Evolutionary conservation across 106 monocot genomes (phyloP).

Genomic region (Dioscorea zingiberensis): DNA sequence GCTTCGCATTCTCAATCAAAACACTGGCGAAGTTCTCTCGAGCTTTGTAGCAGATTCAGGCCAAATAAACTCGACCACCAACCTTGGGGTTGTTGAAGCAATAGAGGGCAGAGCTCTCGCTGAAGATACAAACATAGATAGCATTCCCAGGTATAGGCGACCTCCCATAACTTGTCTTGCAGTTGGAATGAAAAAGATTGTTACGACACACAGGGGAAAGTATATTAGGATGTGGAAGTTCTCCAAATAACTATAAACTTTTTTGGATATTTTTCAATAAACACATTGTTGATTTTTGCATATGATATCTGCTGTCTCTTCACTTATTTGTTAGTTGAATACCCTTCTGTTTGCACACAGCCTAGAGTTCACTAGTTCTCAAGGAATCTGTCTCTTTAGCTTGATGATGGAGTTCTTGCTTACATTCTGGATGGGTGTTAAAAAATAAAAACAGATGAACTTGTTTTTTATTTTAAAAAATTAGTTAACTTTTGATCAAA

Average conservation of each 20-base stretch:
- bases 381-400: too few species aligned
- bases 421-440: too few species aligned
- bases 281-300: too few species aligned
- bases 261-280: too few species aligned
- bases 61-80: neutral
- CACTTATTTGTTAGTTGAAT: too few species aligned
- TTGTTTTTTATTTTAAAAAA: too few species aligned
- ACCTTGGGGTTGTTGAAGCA: conserved; percentile 2
- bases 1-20: conserved; percentile 72
- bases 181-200: conserved; percentile 82
- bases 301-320: too few species aligned
- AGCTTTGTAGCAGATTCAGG: conserved; percentile 29
- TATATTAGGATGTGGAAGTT: conserved; percentile 82
- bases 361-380: too few species aligned
- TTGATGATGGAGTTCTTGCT: too few species aligned
- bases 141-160: conserved; percentile 45
- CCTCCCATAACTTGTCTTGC: conserved; percentile 67
- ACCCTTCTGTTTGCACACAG: too few species aligned
- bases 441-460: too few species aligned
- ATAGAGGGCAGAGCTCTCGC: conserved; percentile 22
- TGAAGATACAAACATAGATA: conserved; percentile 32
- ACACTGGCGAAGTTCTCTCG: conserved; percentile 60
- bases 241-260: neutral
- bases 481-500: too few species aligned
- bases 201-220: conserved; percentile 68